Base-by-base conservation (phyloP, 1,284 basidiomycete genomes). In the Ustilago vetiveriae region DNA sequence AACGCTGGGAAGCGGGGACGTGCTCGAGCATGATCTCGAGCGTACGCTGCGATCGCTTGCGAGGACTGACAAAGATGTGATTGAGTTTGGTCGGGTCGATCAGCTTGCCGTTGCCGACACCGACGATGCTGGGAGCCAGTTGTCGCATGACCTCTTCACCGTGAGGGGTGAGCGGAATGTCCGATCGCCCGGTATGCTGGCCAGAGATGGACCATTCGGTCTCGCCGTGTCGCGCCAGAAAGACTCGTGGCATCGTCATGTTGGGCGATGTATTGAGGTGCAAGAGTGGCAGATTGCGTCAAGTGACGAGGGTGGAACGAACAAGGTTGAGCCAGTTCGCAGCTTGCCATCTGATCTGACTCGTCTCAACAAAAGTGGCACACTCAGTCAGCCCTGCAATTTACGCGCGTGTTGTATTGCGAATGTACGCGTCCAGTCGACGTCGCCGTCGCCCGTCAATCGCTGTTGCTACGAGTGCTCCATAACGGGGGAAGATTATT, bases 181-280 rank as follows among this genome's bases (percentile, higher is more conserved):
- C 78, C 42, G 76, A 71, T 19, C 78, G 73, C 0, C 80, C 79
- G 2, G 80, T 82, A 50, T 82, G 79, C 56, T 75, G 72, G 13
- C 79, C 78, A 13, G 63, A 72, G 49, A 78, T 72, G 36, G 77
- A 74, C 80, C 80, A 82, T 54, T 77, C 78, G 16, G 80, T 82
- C 59, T 72, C 75, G 52, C 79, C 80, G 53, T 82, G 80, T 13
- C 80, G 77, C 24, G 75, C 72, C 16, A 82, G 58, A 33, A 81
- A 72, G 33, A 82, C 72, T 29, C 77, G 62, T 9, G 80, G 80
- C 77, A 81, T 78, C 41, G 60, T 46, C 69, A 72, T 72, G 29
- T 24, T 58, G 49, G 40, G 30, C 30, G 35, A 19, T 16, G 26
- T 16, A 17, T 16, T 41, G 37, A 11, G 38, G 27, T 9, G 22